Percentiles rank a stretch among this genome's conserved stretches.
Conservation (phyloP, 208 protist species). For the Angomonas ambiguus region DNA sequence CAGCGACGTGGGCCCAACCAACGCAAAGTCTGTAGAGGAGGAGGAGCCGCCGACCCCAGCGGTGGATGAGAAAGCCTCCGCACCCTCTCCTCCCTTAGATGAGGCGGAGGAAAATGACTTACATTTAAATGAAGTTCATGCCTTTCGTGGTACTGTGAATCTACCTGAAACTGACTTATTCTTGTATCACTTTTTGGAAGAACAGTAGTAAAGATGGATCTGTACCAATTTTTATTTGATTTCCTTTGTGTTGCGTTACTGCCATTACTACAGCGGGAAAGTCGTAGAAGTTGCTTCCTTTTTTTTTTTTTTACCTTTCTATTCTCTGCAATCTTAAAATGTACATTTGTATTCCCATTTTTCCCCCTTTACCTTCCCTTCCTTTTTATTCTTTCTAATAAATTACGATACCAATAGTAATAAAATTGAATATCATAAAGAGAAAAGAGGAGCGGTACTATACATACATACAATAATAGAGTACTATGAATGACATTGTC, state of each 20-base stretch:
- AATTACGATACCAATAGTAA: neutral
- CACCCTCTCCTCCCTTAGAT: neutral
- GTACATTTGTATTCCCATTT: neutral
- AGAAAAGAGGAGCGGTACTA: no score
- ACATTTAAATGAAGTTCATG: slow-evolving; percentile 11
- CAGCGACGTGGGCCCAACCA: neutral
- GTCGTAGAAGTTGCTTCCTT: neutral
- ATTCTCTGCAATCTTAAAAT: neutral
- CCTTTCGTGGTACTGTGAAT: slow-evolving; percentile 22
- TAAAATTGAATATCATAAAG: no score
- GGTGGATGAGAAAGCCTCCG: neutral
- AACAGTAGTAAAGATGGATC: neutral
- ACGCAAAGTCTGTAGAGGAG: neutral
- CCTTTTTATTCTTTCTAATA: no score
- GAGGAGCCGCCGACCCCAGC: neutral
- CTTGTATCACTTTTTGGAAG: slow-evolving; percentile 23
- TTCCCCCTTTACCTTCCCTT: neutral
- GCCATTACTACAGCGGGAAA: neutral
- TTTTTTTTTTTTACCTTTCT: slow-evolving; percentile 12
- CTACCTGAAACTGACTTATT: slow-evolving; percentile 35
- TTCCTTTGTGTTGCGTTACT: no score
- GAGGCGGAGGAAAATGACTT: slow-evolving; percentile 6
- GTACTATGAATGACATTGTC: slow-evolving; percentile 42
- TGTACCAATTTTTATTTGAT: slow-evolving; percentile 8
- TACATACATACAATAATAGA: no score